Base-by-base conservation (phyloP, 352 stramenopile species). In the Phytophthora sansomeana region DNA sequence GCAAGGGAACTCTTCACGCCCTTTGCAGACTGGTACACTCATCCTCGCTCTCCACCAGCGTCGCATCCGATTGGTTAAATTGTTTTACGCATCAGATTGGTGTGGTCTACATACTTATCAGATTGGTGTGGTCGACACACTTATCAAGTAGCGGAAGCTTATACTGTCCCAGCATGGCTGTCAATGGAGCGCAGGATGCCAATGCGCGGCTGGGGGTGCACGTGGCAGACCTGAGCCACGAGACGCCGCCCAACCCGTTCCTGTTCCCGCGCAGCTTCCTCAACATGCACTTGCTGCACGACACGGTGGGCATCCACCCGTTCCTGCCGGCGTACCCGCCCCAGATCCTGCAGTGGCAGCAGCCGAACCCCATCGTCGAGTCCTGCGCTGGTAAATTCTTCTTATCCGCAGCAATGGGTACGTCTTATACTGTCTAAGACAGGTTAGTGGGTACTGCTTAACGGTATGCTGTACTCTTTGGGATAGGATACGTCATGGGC, bases 301-400 rank as follows among this genome's bases (percentile, higher is more conserved):
- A 86, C 29, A 77, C 80, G 7, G 78, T 74, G 49, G 77, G 78
- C n/a, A 69, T 93, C 28, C 83, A 86, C 59, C 83, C 85, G 48
- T 91, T 93, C 57, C 70, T 93, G 63, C 72, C 83, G 7, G 72
- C 81, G n/a, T 92, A 93, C 35, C 84, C 84, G 58, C 84, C 84
- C 14, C 67, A 81, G 46, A 72, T 91, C 28, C 71, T 91, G 38
- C 74, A 89, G 65, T 74, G 70, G 49, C 69, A 89, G 60, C 83
- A 91, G 67, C 85, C 85, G 0, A 91, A 93, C 53, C 85, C 85
- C 29, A 80, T 93, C 39, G 73, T 80, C 36, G 87, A 95, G 72
- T 92, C 87, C 1, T 95, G 87, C 59, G 82, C 74, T 1, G 81
- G 83, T 76, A 95, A 95, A 51, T 91, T 93, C 66, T 83, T 93